These are phyloP conservation scores for Lathyrus tuberosus DNA, from an alignment of 306 rosid species.

Conservation along the genomic window DNA sequence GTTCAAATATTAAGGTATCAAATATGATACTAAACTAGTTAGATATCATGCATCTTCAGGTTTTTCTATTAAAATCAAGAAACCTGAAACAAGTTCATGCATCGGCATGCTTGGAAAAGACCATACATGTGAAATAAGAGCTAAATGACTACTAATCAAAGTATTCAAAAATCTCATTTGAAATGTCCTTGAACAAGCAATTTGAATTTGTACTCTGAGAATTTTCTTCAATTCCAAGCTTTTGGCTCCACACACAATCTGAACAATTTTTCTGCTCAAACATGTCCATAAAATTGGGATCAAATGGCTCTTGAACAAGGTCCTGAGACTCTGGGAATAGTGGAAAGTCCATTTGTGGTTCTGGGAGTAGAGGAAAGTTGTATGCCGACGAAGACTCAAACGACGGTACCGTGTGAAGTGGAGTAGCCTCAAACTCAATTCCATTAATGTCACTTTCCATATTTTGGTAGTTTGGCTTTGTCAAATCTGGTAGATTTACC, in stretches of 20 bases:
- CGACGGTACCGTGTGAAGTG: constrained; percentile 43
- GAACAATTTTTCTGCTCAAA: constrained; percentile 39
- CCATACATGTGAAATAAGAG: constrained; percentile 16
- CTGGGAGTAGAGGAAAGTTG: constrained; percentile 42
- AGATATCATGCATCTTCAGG: background rate
- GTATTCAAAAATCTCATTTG: constrained; percentile 56
- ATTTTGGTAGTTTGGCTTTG: constrained; percentile 41
- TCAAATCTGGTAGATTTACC: constrained; percentile 44
- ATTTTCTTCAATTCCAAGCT: constrained; percentile 37
- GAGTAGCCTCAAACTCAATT: constrained; percentile 37
- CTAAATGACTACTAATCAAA: constrained; percentile 30
- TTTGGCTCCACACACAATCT: constrained; percentile 34
- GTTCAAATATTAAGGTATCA: too few relatives aligned
- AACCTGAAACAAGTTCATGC: constrained; percentile 22
- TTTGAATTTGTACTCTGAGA: constrained; percentile 34
- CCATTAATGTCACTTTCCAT: constrained; percentile 30
- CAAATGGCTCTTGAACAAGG: constrained; percentile 36
- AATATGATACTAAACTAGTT: too few relatives aligned
- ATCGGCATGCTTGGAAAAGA: constrained; percentile 10
- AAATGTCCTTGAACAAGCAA: constrained; percentile 50
- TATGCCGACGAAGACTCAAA: constrained; percentile 45
- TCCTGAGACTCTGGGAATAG: constrained; percentile 41
- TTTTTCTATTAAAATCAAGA: constrained; percentile 18
- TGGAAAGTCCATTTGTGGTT: constrained; percentile 43
- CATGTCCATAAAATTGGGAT: constrained; percentile 27